A percentile compares a stretch with the other conserved stretches of the same genome.
Conservation (phyloP, 768 basidiomycete genomes). For the Melanogaster broomeanus region DNA sequence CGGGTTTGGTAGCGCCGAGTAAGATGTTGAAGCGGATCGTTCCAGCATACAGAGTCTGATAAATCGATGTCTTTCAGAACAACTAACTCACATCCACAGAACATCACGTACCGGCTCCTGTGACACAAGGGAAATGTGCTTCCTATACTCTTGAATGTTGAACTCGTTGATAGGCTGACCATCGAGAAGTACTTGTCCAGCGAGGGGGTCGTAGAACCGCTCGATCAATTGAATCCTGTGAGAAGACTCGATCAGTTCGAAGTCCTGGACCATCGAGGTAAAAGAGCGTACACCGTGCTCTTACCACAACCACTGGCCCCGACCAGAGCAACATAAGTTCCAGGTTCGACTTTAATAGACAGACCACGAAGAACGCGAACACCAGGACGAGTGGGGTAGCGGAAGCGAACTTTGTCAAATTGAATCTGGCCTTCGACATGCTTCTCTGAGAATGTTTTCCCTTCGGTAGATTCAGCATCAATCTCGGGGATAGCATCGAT, state of each 20-base stretch:
- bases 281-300: slow-evolving; percentile 66
- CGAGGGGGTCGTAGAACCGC: slow-evolving; percentile 81
- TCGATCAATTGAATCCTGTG: slow-evolving; percentile 77
- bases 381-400: slow-evolving; percentile 85
- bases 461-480: slow-evolving; percentile 73
- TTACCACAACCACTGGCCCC: slow-evolving; percentile 83
- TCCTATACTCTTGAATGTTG: slow-evolving; percentile 86
- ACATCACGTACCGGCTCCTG: slow-evolving; percentile 63
- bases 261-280: background rate
- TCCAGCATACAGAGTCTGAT: slow-evolving; percentile 79
- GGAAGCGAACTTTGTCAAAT: slow-evolving; percentile 83
- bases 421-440: slow-evolving; percentile 62
- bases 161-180: slow-evolving; percentile 72
- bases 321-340: slow-evolving; percentile 80
- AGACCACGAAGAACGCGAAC: slow-evolving; percentile 83
- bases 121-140: slow-evolving; percentile 86
- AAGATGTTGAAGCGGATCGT: slow-evolving; percentile 90
- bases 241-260: slow-evolving; percentile 1
- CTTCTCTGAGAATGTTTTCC: slow-evolving; percentile 49
- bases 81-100: slow-evolving; percentile 6
- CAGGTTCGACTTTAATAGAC: slow-evolving; percentile 68
- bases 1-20: slow-evolving; percentile 79
- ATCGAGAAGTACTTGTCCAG: slow-evolving; percentile 73
- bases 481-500: slow-evolving; percentile 77
- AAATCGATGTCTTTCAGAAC: background rate